phyloP scores from a whole-genome alignment of 345 rosid genomes.

The Camelina sativa region DNA sequence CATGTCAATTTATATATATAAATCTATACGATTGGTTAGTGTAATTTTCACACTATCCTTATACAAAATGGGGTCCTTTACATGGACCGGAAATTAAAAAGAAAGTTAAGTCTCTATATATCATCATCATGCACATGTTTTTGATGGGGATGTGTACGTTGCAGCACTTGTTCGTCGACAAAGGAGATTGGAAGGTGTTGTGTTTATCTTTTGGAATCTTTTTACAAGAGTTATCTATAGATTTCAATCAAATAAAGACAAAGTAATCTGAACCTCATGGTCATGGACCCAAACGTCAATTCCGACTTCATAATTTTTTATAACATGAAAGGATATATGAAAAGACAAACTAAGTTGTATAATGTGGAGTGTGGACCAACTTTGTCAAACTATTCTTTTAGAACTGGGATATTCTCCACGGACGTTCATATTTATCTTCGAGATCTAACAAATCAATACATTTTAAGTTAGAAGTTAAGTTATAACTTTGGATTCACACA shows the following conservation, averaged over 20 bases:
- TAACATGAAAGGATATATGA: neutral
- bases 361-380: constrained; percentile 38
- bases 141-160: constrained; percentile 43
- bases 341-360: constrained; percentile 29
- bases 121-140: constrained; percentile 36
- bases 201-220: constrained; percentile 34
- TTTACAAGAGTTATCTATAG: constrained; percentile 26
- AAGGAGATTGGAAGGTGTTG: constrained; percentile 33
- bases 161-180: constrained; percentile 44
- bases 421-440: constrained; percentile 9
- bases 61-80: neutral
- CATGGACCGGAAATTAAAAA: constrained; percentile 21
- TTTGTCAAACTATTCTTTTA: neutral
- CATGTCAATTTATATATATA: neutral
- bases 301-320: constrained; percentile 15
- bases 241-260: constrained; percentile 30
- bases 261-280: constrained; percentile 30
- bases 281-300: constrained; percentile 30
- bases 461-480: no score
- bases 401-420: constrained; percentile 17
- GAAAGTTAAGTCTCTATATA: constrained; percentile 27
- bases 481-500: neutral
- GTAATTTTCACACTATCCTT: constrained; percentile 8
- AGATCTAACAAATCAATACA: neutral
- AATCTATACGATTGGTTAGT: constrained; percentile 1